Percentiles rank a stretch among this genome's conserved stretches.
Conservation (phyloP, 371 early-diverging fungal species). For the Massospora cicadina region DNA sequence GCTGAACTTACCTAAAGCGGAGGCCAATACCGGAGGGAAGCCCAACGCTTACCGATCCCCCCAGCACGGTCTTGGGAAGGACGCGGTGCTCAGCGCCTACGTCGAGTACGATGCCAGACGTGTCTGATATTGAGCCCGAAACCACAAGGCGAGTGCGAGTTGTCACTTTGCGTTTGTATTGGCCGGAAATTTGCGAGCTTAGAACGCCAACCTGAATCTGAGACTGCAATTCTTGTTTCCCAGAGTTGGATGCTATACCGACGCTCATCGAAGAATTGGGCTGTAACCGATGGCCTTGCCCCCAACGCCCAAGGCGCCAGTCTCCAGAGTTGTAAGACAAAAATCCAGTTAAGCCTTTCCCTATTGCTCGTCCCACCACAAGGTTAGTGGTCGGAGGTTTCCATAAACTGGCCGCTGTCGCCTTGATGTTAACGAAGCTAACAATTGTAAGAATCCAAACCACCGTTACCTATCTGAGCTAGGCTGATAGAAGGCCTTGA, state of each 20-base stretch:
- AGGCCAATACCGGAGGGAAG: constrained; percentile 49
- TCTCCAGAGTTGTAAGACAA: constrained; percentile 59
- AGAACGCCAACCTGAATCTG: constrained; percentile 38
- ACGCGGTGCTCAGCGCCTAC: constrained; percentile 42
- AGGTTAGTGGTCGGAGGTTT: constrained; percentile 43
- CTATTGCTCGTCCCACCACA: constrained; percentile 43
- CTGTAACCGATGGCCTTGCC: constrained; percentile 24
- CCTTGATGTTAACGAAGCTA: not conserved
- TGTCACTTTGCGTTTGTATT: constrained; percentile 23
- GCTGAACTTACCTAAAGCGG: constrained; percentile 33
- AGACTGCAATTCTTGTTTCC: constrained; percentile 26
- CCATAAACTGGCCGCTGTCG: constrained; percentile 17
- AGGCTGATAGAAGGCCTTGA: constrained; percentile 49
- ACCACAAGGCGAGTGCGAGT: constrained; percentile 18
- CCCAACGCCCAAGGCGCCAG: constrained; percentile 47
- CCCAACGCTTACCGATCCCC: constrained; percentile 59
- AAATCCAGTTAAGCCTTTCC: constrained; percentile 44
- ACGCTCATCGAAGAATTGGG: constrained; percentile 38
- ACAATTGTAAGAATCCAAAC: not conserved
- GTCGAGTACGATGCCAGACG: constrained; percentile 27
- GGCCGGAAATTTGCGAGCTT: constrained; percentile 26
- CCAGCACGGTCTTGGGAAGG: constrained; percentile 42
- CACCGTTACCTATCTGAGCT: constrained; percentile 33
- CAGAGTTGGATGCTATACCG: constrained; percentile 32
- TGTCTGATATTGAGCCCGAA: constrained; percentile 25